These are phyloP conservation scores for Prunella vulgaris DNA, from an alignment of 257 asterid genomes.

Conservation along the genomic window DNA sequence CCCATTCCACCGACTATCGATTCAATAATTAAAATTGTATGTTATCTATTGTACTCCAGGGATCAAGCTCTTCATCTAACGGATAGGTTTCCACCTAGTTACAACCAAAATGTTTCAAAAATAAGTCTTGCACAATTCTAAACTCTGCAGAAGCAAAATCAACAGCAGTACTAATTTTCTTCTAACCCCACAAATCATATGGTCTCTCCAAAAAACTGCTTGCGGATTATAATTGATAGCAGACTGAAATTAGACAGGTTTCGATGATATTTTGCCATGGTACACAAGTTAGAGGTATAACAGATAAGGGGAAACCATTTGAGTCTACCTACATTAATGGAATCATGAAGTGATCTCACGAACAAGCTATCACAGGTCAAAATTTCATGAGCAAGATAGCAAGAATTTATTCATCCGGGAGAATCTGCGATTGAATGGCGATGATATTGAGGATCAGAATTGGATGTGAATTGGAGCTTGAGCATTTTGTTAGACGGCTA, in stretches of 20 bases:
- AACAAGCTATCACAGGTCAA: slow-evolving; percentile 34
- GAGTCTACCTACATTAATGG: slow-evolving; percentile 40
- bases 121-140: not conserved
- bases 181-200: not conserved
- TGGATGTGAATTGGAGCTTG: slow-evolving; percentile 20
- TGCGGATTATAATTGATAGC: not conserved
- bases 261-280: not conserved
- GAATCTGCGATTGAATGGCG: slow-evolving; percentile 42
- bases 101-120: not conserved
- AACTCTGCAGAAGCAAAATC: not conserved
- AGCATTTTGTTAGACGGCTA: slow-evolving; percentile 25
- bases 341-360: slow-evolving; percentile 28
- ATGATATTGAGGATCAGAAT: slow-evolving; percentile 38
- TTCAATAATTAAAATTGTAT: not conserved
- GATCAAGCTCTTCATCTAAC: not conserved
- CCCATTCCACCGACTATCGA: not conserved
- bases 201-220: not conserved
- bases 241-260: not conserved
- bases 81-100: not conserved
- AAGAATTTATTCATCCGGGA: slow-evolving; percentile 39
- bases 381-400: slow-evolving; percentile 34
- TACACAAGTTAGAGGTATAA: slow-evolving; percentile 18
- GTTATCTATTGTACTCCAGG: not conserved
- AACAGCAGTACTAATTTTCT: not conserved
- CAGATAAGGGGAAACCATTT: slow-evolving; percentile 27